A percentile compares a stretch with the other conserved stretches of the same genome.
phyloP scores from a whole-genome alignment of 73 alveolate genomes.

The Stentor roeselii region DNA sequence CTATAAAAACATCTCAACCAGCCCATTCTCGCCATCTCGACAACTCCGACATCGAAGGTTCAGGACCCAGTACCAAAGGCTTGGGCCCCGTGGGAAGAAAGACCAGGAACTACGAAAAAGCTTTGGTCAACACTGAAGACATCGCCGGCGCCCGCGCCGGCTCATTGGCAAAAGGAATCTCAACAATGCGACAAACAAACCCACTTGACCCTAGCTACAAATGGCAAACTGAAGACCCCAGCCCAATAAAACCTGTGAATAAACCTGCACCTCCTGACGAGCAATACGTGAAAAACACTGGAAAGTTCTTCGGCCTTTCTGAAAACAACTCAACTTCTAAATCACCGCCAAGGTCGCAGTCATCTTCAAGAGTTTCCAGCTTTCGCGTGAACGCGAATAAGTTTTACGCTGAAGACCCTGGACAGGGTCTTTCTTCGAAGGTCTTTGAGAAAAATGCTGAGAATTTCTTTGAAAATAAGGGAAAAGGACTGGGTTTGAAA shows the following conservation, averaged over 20 bases:
- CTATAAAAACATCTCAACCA: conserved; percentile 13
- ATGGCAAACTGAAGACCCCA: conserved; percentile 8
- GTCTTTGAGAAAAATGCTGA: conserved; percentile 11
- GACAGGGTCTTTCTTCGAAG: neutral
- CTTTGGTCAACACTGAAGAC: conserved; percentile 25
- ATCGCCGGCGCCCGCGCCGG: conserved; percentile 44
- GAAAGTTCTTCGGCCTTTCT: neutral
- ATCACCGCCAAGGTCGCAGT: neutral
- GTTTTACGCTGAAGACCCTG: neutral
- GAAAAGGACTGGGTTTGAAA: neutral
- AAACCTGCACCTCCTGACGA: neutral
- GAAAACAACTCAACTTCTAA: neutral
- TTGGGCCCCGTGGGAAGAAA: conserved; percentile 33
- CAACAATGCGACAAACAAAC: conserved; percentile 30
- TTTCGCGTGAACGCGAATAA: neutral
- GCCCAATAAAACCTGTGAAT: neutral
- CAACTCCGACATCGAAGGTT: conserved; percentile 39
- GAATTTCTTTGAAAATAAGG: neutral
- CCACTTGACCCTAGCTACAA: conserved; percentile 42
- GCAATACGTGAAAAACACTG: neutral
- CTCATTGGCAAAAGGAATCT: conserved; percentile 34
- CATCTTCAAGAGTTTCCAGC: neutral
- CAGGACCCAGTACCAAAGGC: conserved; percentile 43
- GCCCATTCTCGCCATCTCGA: conserved; percentile 3
- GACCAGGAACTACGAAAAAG: conserved; percentile 15